Conservation (phyloP, 1,284 basidiomycete species). For the Leccinum solheimii region DNA sequence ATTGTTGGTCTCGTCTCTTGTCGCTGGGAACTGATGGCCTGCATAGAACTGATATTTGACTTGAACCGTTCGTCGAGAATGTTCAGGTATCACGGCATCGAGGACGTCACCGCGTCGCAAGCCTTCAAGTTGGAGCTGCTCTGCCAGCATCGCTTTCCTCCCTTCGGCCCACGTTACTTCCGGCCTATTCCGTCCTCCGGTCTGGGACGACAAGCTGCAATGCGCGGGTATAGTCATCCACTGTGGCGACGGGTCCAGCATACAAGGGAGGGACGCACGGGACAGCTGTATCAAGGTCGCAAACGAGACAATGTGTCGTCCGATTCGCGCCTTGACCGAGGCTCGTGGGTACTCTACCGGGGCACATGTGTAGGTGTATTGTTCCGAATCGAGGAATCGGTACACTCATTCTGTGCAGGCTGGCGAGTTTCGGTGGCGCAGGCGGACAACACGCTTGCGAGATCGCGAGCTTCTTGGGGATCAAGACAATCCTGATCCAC, state of each 20-base stretch:
- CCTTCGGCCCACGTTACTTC: constrained; percentile 68
- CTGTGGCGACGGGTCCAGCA: too few relatives aligned
- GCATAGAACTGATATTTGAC: constrained; percentile 65
- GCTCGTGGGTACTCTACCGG: constrained; percentile 84
- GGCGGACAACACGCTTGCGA: constrained; percentile 83
- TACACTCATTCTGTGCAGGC: constrained; percentile 23
- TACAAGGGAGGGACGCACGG: background rate
- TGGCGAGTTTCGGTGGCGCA: constrained; percentile 86
- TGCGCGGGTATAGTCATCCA: too few relatives aligned
- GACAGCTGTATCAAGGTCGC: constrained; percentile 85
- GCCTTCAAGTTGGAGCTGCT: constrained; percentile 31
- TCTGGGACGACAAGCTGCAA: constrained; percentile 24
- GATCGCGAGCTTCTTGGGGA: constrained; percentile 67
- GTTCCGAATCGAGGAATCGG: background rate
- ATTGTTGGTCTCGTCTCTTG: background rate
- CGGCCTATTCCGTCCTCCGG: constrained; percentile 54
- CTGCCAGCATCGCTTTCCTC: constrained; percentile 57
- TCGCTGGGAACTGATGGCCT: constrained; percentile 12
- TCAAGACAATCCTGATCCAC: constrained; percentile 73
- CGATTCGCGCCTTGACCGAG: constrained; percentile 90
- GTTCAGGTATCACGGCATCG: constrained; percentile 35
- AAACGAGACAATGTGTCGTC: constrained; percentile 92
- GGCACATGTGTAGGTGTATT: constrained; percentile 62
- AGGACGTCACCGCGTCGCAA: constrained; percentile 32
- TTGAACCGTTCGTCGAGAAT: constrained; percentile 56